Conservation (phyloP, 2,329 filamentous ascomycete species). For the Apiospora kogelbergensis region DNA sequence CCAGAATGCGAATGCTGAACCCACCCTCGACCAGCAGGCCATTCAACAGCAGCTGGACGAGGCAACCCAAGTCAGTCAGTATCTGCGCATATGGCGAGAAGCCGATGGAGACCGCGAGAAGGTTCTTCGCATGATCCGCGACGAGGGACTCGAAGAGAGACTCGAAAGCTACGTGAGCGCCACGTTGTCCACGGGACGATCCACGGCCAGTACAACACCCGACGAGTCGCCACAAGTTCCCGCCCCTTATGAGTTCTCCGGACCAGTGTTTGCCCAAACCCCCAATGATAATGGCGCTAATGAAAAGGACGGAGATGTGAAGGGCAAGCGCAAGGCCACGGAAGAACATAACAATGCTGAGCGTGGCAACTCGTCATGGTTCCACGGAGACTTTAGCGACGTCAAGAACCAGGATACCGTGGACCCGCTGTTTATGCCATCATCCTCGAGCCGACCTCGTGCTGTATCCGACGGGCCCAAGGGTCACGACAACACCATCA, state of each 20-base stretch:
- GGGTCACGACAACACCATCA: conserved; percentile 37
- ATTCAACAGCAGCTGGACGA: not conserved
- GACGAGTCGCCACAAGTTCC: not conserved
- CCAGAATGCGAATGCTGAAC: not conserved
- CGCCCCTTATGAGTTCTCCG: not conserved
- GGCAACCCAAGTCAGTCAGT: conserved; percentile 32
- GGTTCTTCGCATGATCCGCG: conserved; percentile 60
- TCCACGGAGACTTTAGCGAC: not conserved
- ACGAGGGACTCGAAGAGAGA: conserved; percentile 58
- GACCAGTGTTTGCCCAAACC: not conserved
- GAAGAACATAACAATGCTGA: conserved; percentile 2
- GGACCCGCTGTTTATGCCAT: not conserved
- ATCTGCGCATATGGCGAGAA: conserved; percentile 56
- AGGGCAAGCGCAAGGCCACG: conserved; percentile 22
- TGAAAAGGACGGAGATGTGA: conserved; percentile 8
- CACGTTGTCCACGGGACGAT: conserved; percentile 38
- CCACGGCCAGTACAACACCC: not conserved
- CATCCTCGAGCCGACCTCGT: conserved; percentile 41
- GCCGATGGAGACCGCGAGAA: conserved; percentile 59
- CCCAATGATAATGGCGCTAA: not conserved
- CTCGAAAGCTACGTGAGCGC: conserved; percentile 60
- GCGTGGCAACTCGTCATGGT: not conserved
- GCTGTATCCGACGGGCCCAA: conserved; percentile 58
- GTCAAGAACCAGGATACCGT: conserved; percentile 11
- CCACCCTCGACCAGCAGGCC: not conserved